Conservation (phyloP, 441 rosid genomes). For the Biscutella laevigata region DNA sequence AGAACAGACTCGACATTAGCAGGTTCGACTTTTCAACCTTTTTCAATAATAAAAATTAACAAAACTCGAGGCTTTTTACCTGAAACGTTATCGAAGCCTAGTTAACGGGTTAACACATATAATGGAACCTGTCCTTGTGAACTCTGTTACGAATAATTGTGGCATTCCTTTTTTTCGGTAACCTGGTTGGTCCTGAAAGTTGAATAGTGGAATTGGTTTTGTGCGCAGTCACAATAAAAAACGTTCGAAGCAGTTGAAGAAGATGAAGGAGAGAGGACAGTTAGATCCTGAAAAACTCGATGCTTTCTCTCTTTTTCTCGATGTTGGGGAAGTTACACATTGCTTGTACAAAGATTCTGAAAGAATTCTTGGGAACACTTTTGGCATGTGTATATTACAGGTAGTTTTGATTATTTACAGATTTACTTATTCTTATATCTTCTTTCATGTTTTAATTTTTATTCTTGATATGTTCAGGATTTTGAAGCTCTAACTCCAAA, state of each 20-base stretch:
- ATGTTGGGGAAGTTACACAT: constrained; percentile 70
- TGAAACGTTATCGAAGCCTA: not conserved
- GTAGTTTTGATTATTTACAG: constrained; percentile 22
- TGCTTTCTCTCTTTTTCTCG: constrained; percentile 81
- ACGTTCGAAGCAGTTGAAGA: constrained; percentile 78
- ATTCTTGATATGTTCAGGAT: constrained; percentile 43
- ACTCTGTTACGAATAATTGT: not conserved
- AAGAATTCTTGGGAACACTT: constrained; percentile 81
- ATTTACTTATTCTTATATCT: not conserved
- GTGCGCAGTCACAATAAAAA: constrained; percentile 78
- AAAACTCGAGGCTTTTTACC: not conserved
- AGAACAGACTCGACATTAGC: constrained; percentile 91
- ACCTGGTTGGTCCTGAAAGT: not conserved
- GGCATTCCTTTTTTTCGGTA: not conserved
- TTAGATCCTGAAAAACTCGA: constrained; percentile 92
- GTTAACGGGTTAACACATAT: not conserved
- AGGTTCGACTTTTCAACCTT: constrained; percentile 38
- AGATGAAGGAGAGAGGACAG: constrained; percentile 79
- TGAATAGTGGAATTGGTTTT: constrained; percentile 10
- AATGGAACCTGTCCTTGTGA: not conserved
- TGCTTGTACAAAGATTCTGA: constrained; percentile 89
- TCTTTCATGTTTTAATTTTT: not conserved
- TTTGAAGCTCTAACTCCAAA: constrained; percentile 97
- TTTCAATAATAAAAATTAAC: not conserved
- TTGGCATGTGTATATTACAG: constrained; percentile 93